phyloP scores from a whole-genome alignment of 2,329 filamentous ascomycete genomes.

The Passalora sequoiae region DNA sequence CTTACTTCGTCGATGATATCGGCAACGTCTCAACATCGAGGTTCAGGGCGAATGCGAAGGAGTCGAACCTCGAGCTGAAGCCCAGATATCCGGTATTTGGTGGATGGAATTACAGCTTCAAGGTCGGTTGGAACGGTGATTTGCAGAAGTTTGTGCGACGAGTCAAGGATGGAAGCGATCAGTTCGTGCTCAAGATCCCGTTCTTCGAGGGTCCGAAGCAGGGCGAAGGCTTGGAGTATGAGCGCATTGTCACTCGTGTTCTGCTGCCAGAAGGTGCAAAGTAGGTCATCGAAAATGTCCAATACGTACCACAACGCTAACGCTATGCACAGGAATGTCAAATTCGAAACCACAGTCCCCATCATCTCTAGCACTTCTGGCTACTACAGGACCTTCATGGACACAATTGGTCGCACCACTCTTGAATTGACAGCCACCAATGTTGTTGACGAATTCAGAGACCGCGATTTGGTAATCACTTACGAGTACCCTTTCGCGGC shows the following conservation, averaged over 20 bases:
- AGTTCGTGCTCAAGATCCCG: slow-evolving; percentile 83
- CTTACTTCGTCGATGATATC: slow-evolving; percentile 94
- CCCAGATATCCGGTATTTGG: slow-evolving; percentile 95
- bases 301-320: too few relatives aligned
- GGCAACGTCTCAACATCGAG: slow-evolving; percentile 93
- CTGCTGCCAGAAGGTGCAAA: slow-evolving; percentile 86
- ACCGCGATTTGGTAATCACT: slow-evolving; percentile 74
- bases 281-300: too few relatives aligned
- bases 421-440: slow-evolving; percentile 77
- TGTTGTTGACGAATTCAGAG: slow-evolving; percentile 82
- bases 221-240: slow-evolving; percentile 79
- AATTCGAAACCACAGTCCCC: slow-evolving; percentile 70
- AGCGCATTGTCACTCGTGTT: slow-evolving; percentile 70
- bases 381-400: slow-evolving; percentile 84
- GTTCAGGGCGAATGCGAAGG: slow-evolving; percentile 64
- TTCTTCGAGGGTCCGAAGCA: slow-evolving; percentile 91
- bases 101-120: slow-evolving; percentile 97
- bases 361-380: slow-evolving; percentile 57
- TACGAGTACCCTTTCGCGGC: slow-evolving; percentile 78
- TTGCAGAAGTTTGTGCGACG: slow-evolving; percentile 69
- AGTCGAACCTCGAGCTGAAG: slow-evolving; percentile 78
- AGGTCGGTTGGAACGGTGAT: slow-evolving; percentile 90
- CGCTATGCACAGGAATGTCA: slow-evolving; percentile 59
- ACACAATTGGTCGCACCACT: slow-evolving; percentile 81
- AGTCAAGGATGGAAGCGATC: slow-evolving; percentile 53